These are phyloP conservation scores for Xylaria multiplex DNA, from an alignment of 2,329 filamentous ascomycete species.

Conservation along the genomic window DNA sequence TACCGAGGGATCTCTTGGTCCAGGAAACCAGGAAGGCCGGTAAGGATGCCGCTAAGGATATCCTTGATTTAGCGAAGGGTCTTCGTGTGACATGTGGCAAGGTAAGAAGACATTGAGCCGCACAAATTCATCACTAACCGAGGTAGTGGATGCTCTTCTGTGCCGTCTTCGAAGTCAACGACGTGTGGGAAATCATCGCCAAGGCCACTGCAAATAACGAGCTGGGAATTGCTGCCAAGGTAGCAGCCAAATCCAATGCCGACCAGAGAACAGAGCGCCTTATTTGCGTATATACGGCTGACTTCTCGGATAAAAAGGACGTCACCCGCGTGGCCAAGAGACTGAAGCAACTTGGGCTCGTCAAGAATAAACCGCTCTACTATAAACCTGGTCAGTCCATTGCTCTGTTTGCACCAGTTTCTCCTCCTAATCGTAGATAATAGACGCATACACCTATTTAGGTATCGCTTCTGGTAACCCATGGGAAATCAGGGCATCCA, in stretches of 20 bases:
- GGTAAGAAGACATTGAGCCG: slow-evolving; percentile 53
- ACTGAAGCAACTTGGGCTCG: slow-evolving; percentile 70
- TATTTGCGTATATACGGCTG: slow-evolving; percentile 80
- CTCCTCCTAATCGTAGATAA: slow-evolving; percentile 16
- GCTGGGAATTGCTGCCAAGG: slow-evolving; percentile 78
- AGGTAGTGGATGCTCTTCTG: slow-evolving; percentile 78
- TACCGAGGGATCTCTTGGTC: slow-evolving; percentile 51
- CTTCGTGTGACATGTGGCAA: slow-evolving; percentile 73
- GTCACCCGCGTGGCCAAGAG: slow-evolving; percentile 72
- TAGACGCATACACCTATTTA: slow-evolving; percentile 75
- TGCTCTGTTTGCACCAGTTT: neutral
- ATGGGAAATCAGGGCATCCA: slow-evolving; percentile 69
- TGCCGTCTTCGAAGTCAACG: slow-evolving; percentile 62
- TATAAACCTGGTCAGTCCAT: slow-evolving; percentile 76
- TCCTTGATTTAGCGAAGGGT: slow-evolving; percentile 69
- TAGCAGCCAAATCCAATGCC: slow-evolving; percentile 65
- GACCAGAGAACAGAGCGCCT: slow-evolving; percentile 62
- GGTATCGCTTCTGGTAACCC: slow-evolving; percentile 69
- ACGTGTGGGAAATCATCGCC: slow-evolving; percentile 73
- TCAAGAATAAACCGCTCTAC: slow-evolving; percentile 68
- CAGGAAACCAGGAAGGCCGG: slow-evolving; percentile 62
- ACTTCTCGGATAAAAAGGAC: slow-evolving; percentile 76
- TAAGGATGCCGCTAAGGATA: slow-evolving; percentile 60
- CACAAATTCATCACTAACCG: slow-evolving; percentile 7
- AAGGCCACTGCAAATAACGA: slow-evolving; percentile 73